These are phyloP conservation scores for Lichtheimia hyalospora DNA, from an alignment of 371 early-diverging fungal genomes.

Conservation along the genomic window DNA sequence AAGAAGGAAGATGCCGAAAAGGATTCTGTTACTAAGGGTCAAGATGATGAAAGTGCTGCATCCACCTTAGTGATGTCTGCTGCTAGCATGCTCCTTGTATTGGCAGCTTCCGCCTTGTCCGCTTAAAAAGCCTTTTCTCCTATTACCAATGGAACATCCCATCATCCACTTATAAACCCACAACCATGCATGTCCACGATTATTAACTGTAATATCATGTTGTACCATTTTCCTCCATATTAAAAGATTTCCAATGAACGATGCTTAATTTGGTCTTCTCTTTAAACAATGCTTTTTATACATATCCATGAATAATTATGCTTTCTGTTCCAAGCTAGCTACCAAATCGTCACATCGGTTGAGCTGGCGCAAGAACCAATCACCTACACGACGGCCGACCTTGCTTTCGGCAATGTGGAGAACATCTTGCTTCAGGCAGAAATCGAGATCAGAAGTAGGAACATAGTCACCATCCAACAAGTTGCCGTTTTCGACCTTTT, in stretches of 20 bases:
- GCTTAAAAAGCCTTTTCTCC: not conserved
- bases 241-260: not conserved
- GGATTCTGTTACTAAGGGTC: not conserved
- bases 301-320: not conserved
- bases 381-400: slow-evolving; percentile 89
- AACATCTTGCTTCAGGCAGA: slow-evolving; percentile 90
- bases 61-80: not conserved
- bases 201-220: not conserved
- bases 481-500: slow-evolving; percentile 66
- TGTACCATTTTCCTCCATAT: slow-evolving; percentile 2
- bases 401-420: slow-evolving; percentile 94
- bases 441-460: slow-evolving; percentile 85
- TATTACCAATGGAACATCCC: not conserved
- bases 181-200: not conserved
- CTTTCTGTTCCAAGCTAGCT: slow-evolving; percentile 44
- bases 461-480: slow-evolving; percentile 81
- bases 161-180: not conserved
- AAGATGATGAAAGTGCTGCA: not conserved
- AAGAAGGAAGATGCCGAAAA: not conserved
- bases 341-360: slow-evolving; percentile 80
- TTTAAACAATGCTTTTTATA: no score
- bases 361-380: slow-evolving; percentile 94
- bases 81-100: not conserved
- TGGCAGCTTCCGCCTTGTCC: not conserved
- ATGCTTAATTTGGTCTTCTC: not conserved